Evolutionary conservation across 1,139 yeast species (phyloP).

Genomic region (Lodderomyces theae): DNA sequence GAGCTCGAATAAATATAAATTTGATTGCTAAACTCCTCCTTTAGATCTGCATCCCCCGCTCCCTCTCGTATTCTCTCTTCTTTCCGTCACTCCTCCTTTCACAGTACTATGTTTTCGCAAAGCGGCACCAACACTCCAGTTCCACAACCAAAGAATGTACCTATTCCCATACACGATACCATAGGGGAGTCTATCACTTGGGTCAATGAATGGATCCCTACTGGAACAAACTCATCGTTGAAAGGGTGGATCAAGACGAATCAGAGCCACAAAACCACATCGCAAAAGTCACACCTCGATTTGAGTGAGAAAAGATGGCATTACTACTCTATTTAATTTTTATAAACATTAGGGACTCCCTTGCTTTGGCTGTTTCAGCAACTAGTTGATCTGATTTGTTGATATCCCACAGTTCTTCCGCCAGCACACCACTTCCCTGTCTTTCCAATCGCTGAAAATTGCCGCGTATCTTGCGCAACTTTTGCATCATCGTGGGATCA

Average conservation of each 20-base stretch:
- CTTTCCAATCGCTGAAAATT: slow-evolving; percentile 25
- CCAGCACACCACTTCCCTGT: slow-evolving; percentile 41
- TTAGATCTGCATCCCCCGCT: too few species aligned
- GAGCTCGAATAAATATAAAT: too few species aligned
- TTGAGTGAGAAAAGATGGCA: slow-evolving; percentile 32
- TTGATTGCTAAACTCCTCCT: too few species aligned
- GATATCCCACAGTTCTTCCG: slow-evolving; percentile 51
- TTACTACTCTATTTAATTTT: slow-evolving; percentile 29
- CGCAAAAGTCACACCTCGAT: slow-evolving; percentile 22
- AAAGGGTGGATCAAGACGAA: slow-evolving; percentile 43
- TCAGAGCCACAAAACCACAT: slow-evolving; percentile 16
- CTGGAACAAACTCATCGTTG: slow-evolving; percentile 21
- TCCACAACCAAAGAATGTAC: slow-evolving; percentile 11
- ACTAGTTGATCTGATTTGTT: slow-evolving; percentile 42
- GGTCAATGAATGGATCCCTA: slow-evolving; percentile 44
- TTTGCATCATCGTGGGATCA: slow-evolving; percentile 51
- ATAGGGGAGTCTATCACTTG: slow-evolving; percentile 35
- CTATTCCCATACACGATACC: slow-evolving; percentile 20
- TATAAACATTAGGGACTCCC: slow-evolving; percentile 56
- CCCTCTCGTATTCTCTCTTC: background rate
- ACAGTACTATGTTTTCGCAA: slow-evolving; percentile 23
- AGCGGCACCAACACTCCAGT: slow-evolving; percentile 17
- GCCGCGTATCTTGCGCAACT: slow-evolving; percentile 41
- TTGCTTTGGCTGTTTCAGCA: slow-evolving; percentile 45
- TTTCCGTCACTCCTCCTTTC: too few species aligned